These are phyloP conservation scores for Plantago rigida DNA, from an alignment of 305 asterid species.

Conservation along the genomic window DNA sequence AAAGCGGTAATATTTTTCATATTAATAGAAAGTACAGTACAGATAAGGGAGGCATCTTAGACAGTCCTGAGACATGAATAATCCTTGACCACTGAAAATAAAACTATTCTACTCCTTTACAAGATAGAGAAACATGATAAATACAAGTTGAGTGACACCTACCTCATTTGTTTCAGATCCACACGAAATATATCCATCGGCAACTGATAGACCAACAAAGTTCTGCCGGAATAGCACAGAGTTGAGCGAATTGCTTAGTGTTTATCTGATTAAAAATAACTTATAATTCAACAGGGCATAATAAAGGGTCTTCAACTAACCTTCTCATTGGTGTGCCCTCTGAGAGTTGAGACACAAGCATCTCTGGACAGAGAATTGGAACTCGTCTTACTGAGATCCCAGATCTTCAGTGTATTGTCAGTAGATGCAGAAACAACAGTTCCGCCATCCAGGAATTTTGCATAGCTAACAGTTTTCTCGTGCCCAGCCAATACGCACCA, in stretches of 20 bases:
- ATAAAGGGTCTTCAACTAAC: constrained; percentile 20
- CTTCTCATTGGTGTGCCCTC: constrained; percentile 46
- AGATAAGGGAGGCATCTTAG: too few relatives aligned
- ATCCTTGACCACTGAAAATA: neutral
- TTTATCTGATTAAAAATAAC: neutral
- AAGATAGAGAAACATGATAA: constrained; percentile 4
- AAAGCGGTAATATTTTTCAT: too few relatives aligned
- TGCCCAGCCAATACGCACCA: constrained; percentile 55
- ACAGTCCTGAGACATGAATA: too few relatives aligned
- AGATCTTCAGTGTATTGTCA: constrained; percentile 44
- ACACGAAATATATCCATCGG: constrained; percentile 42
- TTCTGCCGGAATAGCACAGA: constrained; percentile 27
- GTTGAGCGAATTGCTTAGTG: neutral
- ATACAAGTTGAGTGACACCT: neutral
- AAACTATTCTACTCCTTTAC: neutral
- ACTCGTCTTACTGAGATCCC: constrained; percentile 46
- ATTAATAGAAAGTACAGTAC: too few relatives aligned
- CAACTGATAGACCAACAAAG: constrained; percentile 43
- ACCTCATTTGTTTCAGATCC: constrained; percentile 65
- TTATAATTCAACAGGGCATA: neutral
- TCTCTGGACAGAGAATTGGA: constrained; percentile 32
- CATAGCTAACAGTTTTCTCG: constrained; percentile 45
- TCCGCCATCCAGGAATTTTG: constrained; percentile 37
- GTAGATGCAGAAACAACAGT: constrained; percentile 49
- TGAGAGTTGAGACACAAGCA: constrained; percentile 41